Conservation (phyloP, 1,139 yeast genomes). For the Sugiyamaella japonica region DNA sequence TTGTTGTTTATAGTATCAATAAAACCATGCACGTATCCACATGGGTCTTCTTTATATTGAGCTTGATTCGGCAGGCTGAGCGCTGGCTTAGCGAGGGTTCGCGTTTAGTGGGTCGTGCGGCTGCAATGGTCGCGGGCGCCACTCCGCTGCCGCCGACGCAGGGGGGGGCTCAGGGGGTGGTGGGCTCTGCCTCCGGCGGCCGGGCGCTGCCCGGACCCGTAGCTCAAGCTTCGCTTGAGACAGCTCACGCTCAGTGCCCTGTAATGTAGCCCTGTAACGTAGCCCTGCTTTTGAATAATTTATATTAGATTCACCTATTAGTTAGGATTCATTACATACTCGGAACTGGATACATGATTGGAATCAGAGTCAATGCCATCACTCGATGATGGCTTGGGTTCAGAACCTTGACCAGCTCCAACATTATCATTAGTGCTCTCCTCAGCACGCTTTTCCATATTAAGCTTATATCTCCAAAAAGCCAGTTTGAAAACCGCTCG, state of each 20-base stretch:
- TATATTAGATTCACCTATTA: too few species aligned
- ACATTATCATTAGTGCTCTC: background rate
- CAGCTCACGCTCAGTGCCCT: too few species aligned
- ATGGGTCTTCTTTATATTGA: background rate
- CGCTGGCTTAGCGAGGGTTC: background rate
- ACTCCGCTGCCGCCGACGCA: too few species aligned
- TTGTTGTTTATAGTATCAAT: background rate
- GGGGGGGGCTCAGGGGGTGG: too few species aligned
- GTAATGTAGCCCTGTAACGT: too few species aligned
- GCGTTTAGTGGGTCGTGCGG: background rate
- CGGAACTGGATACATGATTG: too few species aligned
- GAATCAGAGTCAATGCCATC: background rate
- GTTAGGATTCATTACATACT: too few species aligned
- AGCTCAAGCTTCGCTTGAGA: too few species aligned
- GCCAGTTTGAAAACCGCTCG: slow-evolving; percentile 10
- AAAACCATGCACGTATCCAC: background rate
- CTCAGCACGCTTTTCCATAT: background rate
- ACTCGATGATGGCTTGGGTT: background rate
- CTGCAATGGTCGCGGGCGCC: too few species aligned
- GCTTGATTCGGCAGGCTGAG: background rate
- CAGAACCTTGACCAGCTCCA: background rate
- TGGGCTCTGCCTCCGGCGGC: too few species aligned
- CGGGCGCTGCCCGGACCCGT: too few species aligned
- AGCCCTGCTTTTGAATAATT: too few species aligned
- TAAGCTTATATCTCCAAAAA: slow-evolving; percentile 4